Percentiles rank a stretch among this genome's conserved stretches.
Evolutionary conservation across 495 filamentous ascomycete genomes (phyloP).

Genomic region (Trichoderma reesei): DNA sequence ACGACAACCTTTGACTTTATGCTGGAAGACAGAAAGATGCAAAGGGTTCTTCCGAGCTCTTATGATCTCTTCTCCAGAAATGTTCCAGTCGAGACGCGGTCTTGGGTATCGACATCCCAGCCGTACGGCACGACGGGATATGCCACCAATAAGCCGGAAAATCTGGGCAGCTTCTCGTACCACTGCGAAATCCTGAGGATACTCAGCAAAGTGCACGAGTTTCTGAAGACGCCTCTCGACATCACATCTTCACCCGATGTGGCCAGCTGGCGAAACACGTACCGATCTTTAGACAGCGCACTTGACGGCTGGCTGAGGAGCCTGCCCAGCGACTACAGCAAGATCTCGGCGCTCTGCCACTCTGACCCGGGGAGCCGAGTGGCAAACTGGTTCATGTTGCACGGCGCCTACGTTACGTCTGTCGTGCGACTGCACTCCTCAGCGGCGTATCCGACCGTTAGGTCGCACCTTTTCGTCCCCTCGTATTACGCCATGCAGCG

Average conservation of each 20-base stretch:
- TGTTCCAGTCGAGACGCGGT: conserved; percentile 69
- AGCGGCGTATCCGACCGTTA: conserved; percentile 62
- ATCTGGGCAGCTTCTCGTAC: conserved; percentile 75
- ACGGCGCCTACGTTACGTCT: conserved; percentile 60
- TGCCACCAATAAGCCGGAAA: conserved; percentile 60
- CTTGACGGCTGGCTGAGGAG: conserved; percentile 74
- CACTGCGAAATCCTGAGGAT: conserved; percentile 83
- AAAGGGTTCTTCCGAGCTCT: conserved; percentile 72
- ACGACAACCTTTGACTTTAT: conserved; percentile 82
- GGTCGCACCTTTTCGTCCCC: conserved; percentile 60
- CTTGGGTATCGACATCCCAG: conserved; percentile 53
- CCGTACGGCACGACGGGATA: conserved; percentile 44
- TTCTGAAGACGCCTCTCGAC: conserved; percentile 78
- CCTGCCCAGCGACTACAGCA: conserved; percentile 70
- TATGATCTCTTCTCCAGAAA: conserved; percentile 77
- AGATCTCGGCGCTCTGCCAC: conserved; percentile 63
- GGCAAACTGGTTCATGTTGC: conserved; percentile 80
- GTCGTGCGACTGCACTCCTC: conserved; percentile 73
- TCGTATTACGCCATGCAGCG: conserved; percentile 62
- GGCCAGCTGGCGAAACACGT: conserved; percentile 76
- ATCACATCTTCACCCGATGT: conserved; percentile 75
- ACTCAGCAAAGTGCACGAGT: conserved; percentile 73
- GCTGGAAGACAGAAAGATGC: conserved; percentile 77
- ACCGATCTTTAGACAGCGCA: conserved; percentile 68
- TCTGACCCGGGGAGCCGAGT: conserved; percentile 55